Conservation (phyloP, 2,329 filamentous ascomycete genomes). For the Didymella exigua region DNA sequence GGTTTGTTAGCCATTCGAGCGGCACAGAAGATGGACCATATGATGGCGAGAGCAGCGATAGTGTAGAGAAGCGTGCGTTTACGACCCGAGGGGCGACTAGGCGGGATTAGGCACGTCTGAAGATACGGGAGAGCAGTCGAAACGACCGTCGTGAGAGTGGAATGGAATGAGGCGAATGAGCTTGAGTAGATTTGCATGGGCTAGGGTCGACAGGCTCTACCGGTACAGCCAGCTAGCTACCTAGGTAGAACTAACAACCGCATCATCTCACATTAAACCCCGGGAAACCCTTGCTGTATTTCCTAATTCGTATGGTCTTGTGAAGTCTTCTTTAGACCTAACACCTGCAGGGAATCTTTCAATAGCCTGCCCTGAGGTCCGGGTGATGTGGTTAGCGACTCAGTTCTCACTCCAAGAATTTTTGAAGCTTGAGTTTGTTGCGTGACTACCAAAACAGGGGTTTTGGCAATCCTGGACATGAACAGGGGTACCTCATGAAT, state of each 20-base stretch:
- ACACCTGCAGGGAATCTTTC: neutral
- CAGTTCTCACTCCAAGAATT: neutral
- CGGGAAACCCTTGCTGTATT: neutral
- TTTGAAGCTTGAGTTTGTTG: neutral
- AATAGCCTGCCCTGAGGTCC: neutral
- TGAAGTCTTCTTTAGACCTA: neutral
- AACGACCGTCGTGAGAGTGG: neutral
- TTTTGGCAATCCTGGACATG: neutral
- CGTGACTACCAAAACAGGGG: neutral
- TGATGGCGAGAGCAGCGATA: neutral
- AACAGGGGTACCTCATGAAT: neutral
- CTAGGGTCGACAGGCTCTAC: neutral
- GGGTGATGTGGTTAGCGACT: too few relatives aligned
- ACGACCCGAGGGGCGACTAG: neutral
- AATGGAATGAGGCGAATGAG: neutral
- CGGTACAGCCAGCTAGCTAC: neutral
- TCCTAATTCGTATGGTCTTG: neutral
- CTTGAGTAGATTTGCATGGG: neutral
- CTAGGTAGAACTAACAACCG: neutral
- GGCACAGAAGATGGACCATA: neutral
- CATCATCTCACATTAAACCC: neutral
- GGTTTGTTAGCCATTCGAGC: neutral
- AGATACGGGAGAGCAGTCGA: neutral
- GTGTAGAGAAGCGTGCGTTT: conserved; percentile 1
- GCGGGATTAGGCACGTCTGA: neutral